Conservation (phyloP, 805 yeast species). For the Tetrapisispora nanseiensis region DNA sequence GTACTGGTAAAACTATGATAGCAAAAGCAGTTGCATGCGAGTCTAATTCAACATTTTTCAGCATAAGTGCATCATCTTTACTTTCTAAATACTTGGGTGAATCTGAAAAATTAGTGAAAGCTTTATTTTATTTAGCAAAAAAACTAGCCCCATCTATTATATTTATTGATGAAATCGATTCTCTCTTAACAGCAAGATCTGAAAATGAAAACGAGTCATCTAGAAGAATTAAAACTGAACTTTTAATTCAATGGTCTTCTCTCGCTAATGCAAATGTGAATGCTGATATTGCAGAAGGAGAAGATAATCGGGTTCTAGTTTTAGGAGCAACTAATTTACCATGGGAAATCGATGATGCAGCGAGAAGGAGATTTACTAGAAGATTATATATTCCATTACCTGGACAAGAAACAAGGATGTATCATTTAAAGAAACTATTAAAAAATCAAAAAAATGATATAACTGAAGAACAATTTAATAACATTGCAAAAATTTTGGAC, state of each 20-base stretch:
- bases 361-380: conserved; percentile 85
- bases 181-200: conserved; percentile 71
- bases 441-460: conserved; percentile 60
- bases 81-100: conserved; percentile 79
- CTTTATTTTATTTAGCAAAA: conserved; percentile 76
- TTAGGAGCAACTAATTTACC: conserved; percentile 94
- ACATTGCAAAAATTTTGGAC: conserved; percentile 57
- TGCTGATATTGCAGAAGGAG: conserved; percentile 29
- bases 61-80: conserved; percentile 83
- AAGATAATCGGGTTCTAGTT: conserved; percentile 63
- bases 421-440: conserved; percentile 63
- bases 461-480: conserved; percentile 49
- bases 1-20: conserved; percentile 96
- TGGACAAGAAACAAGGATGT: conserved; percentile 68
- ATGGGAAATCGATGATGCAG: conserved; percentile 97
- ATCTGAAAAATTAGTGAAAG: conserved; percentile 84
- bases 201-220: conserved; percentile 80
- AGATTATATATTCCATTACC: conserved; percentile 93
- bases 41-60: conserved; percentile 85
- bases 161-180: conserved; percentile 93
- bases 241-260: conserved; percentile 91
- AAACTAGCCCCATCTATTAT: conserved; percentile 88
- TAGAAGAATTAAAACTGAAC: conserved; percentile 86
- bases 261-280: conserved; percentile 82
- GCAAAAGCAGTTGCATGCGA: conserved; percentile 97